phyloP scores from a whole-genome alignment of 768 basidiomycete species.

The Gymnopilus junonius region DNA sequence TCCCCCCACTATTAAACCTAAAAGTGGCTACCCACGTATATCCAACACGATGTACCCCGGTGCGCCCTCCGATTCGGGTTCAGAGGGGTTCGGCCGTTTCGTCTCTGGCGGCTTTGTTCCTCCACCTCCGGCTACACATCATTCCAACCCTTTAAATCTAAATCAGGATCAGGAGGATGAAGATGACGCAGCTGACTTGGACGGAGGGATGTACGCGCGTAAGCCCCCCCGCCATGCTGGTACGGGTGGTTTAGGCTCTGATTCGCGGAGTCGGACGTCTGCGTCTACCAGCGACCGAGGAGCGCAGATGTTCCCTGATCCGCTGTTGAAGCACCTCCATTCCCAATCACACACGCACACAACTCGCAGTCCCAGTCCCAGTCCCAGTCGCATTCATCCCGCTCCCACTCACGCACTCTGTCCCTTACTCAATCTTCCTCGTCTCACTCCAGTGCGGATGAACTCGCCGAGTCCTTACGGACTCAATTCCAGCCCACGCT shows the following conservation, averaged over 20 bases:
- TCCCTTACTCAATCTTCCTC: constrained; percentile 7
- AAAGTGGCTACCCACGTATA: constrained; percentile 20
- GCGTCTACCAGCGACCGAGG: constrained; percentile 39
- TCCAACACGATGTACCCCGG: constrained; percentile 15
- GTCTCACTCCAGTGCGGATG: constrained; percentile 1
- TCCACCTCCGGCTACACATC: constrained; percentile 5
- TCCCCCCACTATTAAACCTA: constrained; percentile 26
- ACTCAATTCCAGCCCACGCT: constrained; percentile 26
- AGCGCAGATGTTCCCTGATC: constrained; percentile 16
- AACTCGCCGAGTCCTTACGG: constrained; percentile 5
- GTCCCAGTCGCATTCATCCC: too few species aligned
- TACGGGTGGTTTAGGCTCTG: constrained; percentile 47
- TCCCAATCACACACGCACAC: constrained; percentile 10
- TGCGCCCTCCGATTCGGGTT: constrained; percentile 19
- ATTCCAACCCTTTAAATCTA: background rate
- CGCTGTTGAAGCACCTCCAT: constrained; percentile 7
- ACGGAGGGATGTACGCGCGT: constrained; percentile 56
- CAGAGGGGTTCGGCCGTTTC: constrained; percentile 18
- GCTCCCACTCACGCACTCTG: too few species aligned
- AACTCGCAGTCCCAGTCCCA: constrained; percentile 5
- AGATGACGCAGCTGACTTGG: constrained; percentile 57
- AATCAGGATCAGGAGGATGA: constrained; percentile 28
- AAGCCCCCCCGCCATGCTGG: constrained; percentile 28
- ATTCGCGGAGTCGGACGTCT: constrained; percentile 67
- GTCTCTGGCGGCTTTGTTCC: constrained; percentile 4